Conservation (phyloP, 495 filamentous ascomycete species). For the Halenospora varia region DNA sequence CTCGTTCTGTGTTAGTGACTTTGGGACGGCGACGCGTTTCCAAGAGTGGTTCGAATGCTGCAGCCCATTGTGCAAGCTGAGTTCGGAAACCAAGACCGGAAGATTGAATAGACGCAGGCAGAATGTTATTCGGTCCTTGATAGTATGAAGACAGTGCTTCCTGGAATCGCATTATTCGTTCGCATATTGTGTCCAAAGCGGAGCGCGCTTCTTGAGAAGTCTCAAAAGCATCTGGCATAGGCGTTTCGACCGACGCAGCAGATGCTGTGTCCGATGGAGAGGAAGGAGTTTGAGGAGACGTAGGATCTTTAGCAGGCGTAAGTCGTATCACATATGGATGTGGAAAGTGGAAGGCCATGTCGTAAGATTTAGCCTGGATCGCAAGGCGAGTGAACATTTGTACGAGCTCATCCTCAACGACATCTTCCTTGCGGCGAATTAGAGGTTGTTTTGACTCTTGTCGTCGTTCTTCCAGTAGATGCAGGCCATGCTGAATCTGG, state of each 20-base stretch:
- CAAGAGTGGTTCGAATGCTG: constrained; percentile 47
- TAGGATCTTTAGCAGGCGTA: constrained; percentile 25
- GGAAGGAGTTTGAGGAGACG: constrained; percentile 31
- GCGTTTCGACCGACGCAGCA: constrained; percentile 33
- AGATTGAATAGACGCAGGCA: constrained; percentile 40
- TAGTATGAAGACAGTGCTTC: constrained; percentile 45
- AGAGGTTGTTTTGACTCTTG: constrained; percentile 27
- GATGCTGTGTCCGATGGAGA: constrained; percentile 40
- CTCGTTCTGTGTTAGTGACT: constrained; percentile 48
- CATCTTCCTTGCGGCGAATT: constrained; percentile 31
- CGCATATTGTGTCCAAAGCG: constrained; percentile 45
- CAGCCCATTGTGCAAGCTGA: constrained; percentile 48
- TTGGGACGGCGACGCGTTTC: constrained; percentile 40
- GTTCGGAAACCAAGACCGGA: constrained; percentile 31
- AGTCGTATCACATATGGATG: constrained; percentile 49
- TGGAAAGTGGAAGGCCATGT: constrained; percentile 58
- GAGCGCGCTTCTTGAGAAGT: constrained; percentile 44
- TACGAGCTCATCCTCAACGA: constrained; percentile 52
- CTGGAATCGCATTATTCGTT: constrained; percentile 49
- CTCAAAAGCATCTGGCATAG: constrained; percentile 42
- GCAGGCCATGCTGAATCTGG: constrained; percentile 23
- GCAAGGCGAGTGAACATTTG: constrained; percentile 55
- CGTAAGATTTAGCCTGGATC: constrained; percentile 56
- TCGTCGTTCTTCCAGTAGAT: constrained; percentile 23
- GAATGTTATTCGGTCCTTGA: constrained; percentile 40